Base-by-base conservation (phyloP, 2,329 filamentous ascomycete species). In the Decorospora gaudefroyi region DNA sequence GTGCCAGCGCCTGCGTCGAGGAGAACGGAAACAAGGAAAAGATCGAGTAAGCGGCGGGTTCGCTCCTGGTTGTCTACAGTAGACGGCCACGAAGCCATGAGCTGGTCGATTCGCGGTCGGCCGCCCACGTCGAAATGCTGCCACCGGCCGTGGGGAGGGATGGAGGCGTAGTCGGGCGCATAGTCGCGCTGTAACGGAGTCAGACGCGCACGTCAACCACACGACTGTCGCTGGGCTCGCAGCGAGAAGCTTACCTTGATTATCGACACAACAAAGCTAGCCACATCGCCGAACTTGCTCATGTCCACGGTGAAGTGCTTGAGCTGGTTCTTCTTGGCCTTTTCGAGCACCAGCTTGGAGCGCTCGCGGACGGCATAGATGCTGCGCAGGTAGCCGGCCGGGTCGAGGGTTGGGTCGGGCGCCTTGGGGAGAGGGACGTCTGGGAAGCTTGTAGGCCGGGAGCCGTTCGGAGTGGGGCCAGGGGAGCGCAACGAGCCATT, bases 271-370 rank as follows among this genome's bases (percentile, higher is more conserved):
- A 96, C 87, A 68, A 95, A 96, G 30, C 81, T 81, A 10, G 91
- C 89, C 1, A 92, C 92, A 54, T 92, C 87, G 31, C 78, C 73
- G 68, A 96, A 92, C 72, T 92, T 95, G 72, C 72, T 73, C 78
- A 91, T 83, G 70, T 96, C 91, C 33, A 96, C 90, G 54, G 88
- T 86, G 62, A 96, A 96, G 69, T 96, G 91, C 58, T 81, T 82
- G 50, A 96, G 79, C 58, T 87, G 78, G 64, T 95, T 89, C 55
- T 78, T 79, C 62, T 87, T 78, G 7, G 90, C 89, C 75, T 87
- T 91, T 52, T 88, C 81, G 49, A 88, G 79, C 38, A 96, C 78
- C 55, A 92, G 74, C 60, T 76, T 81, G 65, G 82, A 86, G 52
- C 90, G 77, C 62, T 96, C 90, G 51, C 93, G 81, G 17, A 99